Conservation (phyloP, 192 early-diverging fungal species). For the Rhizoclosmatium globosum region DNA sequence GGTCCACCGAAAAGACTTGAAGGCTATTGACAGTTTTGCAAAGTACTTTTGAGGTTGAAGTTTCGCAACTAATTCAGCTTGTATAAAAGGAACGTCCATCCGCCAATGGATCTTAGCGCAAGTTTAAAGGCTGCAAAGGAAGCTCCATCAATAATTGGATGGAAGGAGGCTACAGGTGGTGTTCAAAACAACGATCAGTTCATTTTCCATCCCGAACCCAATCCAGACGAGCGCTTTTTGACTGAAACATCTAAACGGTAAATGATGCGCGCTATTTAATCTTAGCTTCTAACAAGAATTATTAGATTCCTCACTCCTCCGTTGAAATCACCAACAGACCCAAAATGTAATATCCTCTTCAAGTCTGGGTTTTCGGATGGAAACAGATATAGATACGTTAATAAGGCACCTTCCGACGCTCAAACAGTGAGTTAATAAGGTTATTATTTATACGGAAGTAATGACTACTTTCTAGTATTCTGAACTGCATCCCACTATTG, state of each 20-base stretch:
- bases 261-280: background rate
- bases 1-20: slow-evolving; percentile 38
- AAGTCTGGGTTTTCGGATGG: slow-evolving; percentile 48
- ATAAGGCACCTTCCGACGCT: background rate
- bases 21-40: slow-evolving; percentile 41
- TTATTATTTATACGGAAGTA: background rate
- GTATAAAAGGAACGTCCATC: slow-evolving; percentile 37
- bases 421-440: slow-evolving; percentile 1
- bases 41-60: slow-evolving; percentile 27
- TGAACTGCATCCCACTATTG: slow-evolving; percentile 32
- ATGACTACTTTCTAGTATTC: slow-evolving; percentile 5
- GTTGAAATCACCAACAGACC: slow-evolving; percentile 28
- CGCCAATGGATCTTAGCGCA: slow-evolving; percentile 35
- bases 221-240: slow-evolving; percentile 37
- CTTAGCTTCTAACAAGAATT: background rate
- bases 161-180: slow-evolving; percentile 54
- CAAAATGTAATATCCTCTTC: slow-evolving; percentile 27
- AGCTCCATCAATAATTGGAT: slow-evolving; percentile 16
- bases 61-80: background rate
- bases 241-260: slow-evolving; percentile 53
- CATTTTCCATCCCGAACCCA: slow-evolving; percentile 26
- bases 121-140: background rate
- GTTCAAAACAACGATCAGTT: slow-evolving; percentile 55
- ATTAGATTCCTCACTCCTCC: slow-evolving; percentile 19
- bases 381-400: slow-evolving; percentile 42